Evolutionary conservation across 768 basidiomycete genomes (phyloP), one percentile per base, ranked within the genome.

Genomic region (Suillus paluster): DNA sequence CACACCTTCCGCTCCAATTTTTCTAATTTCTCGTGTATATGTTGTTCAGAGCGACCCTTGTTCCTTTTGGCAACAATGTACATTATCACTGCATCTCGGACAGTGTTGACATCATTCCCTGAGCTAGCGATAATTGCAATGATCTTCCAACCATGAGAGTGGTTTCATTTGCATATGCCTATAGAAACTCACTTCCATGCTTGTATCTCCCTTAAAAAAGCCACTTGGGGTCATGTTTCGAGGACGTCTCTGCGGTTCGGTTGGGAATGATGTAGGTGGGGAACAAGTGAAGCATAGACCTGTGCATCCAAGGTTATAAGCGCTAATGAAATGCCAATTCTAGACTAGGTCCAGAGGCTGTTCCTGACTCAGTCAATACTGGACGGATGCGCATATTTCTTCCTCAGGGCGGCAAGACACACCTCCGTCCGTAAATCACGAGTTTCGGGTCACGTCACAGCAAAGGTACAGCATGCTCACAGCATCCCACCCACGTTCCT

Each of bases 61-160:
- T 50, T 50, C 49, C 12, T 50, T 50, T 50, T 50, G 27, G 49
- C 27, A 10, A 50, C 49, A 12, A 50, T 50, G 30, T 50, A 50
- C 49, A 50, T 50, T 1, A 12, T 30, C 17, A 50, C 49, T 50
- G 49, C 49, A 27, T 33, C 10, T 30, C 49, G 49, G 19, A 50
- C 49, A n/a, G 5, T n/a, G 1, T 50, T n/a, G 30, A 33, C 1
- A 30, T 50, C 30, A 7, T 50, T 2, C 10, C 49, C 49, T 5
- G 19, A 30, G 27, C 10, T n/a, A 1, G 49, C 49, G 27, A 50
- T 50, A n/a, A 5, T 11, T 30, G 49, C 19, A n/a, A 50, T 7
- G 11, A 50, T 27, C 49, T 50, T 50, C 27, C n/a, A 50, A 12
- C 19, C 27, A 33, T 50, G 49, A 50, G 48, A 49, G 19, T 19